Percentiles rank a stretch among this genome's conserved stretches.
phyloP scores from a whole-genome alignment of 257 asterid genomes.

The Striga asiatica region DNA sequence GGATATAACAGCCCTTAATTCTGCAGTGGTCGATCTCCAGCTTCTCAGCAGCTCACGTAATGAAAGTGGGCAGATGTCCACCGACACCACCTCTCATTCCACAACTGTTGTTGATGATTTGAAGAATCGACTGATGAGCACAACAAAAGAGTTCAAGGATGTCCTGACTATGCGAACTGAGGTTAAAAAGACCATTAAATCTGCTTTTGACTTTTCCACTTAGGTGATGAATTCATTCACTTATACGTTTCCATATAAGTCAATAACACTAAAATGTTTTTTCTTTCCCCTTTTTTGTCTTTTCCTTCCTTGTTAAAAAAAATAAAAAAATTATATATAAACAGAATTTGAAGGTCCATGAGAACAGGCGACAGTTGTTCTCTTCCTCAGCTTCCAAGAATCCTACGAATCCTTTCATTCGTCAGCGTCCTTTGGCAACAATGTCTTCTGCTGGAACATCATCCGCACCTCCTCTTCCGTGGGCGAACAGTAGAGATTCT shows the following conservation, averaged over 20 bases:
- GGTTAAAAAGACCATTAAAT: slow-evolving; percentile 35
- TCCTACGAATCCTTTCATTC: slow-evolving; percentile 57
- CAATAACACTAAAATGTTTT: not conserved
- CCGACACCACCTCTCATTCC: slow-evolving; percentile 53
- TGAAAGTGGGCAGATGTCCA: slow-evolving; percentile 36
- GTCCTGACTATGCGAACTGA: slow-evolving; percentile 71
- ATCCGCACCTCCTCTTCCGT: slow-evolving; percentile 52
- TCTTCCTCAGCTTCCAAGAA: slow-evolving; percentile 55
- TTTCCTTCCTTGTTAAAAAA: not conserved
- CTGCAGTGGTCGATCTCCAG: slow-evolving; percentile 68
- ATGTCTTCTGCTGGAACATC: slow-evolving; percentile 37
- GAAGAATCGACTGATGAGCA: slow-evolving; percentile 60
- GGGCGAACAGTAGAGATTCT: slow-evolving; percentile 49
- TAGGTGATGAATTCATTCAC: slow-evolving; percentile 9
- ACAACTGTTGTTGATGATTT: slow-evolving; percentile 69
- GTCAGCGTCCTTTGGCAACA: slow-evolving; percentile 65
- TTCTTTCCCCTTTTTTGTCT: not conserved
- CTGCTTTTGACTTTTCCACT: slow-evolving; percentile 11
- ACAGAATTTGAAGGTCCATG: slow-evolving; percentile 77
- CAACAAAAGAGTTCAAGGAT: slow-evolving; percentile 76
- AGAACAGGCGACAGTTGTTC: slow-evolving; percentile 59
- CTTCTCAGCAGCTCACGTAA: slow-evolving; percentile 39
- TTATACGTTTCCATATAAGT: not conserved
- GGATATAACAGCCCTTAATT: slow-evolving; percentile 68
- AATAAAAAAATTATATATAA: not conserved